Evolutionary conservation across 75 land plant genomes (phyloP).

Genomic region (Gnetum montanum): DNA sequence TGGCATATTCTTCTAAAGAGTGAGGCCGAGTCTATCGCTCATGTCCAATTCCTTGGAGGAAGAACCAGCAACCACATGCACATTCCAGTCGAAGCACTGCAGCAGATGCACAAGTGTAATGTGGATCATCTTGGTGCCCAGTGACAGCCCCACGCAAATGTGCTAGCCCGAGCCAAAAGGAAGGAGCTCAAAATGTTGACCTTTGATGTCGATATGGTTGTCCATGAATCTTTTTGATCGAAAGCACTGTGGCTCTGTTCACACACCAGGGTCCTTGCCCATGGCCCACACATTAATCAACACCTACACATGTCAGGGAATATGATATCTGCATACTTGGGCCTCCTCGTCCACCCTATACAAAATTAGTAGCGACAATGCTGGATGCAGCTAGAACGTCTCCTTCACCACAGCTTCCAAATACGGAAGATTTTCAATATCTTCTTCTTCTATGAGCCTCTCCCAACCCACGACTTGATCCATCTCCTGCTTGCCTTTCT

Average conservation of each 20-base stretch:
- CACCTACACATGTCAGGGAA: slow-evolving; percentile 46
- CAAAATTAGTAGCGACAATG: slow-evolving; percentile 48
- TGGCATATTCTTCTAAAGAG: too few relatives aligned
- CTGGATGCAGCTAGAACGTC: slow-evolving; percentile 36
- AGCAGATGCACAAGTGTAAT: too few relatives aligned
- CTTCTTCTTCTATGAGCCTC: slow-evolving; percentile 28
- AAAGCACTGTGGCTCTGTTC: slow-evolving; percentile 52
- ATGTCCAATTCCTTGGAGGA: too few relatives aligned
- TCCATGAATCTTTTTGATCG: slow-evolving; percentile 54
- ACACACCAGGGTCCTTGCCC: slow-evolving; percentile 38
- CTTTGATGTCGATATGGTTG: too few relatives aligned
- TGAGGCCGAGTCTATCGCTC: too few relatives aligned
- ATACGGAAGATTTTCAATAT: slow-evolving; percentile 28
- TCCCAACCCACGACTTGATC: slow-evolving; percentile 32
- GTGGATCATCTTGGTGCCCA: too few relatives aligned
- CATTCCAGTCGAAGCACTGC: too few relatives aligned
- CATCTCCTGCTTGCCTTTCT: slow-evolving; percentile 29
- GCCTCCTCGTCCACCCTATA: slow-evolving; percentile 37
- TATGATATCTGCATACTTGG: slow-evolving; percentile 35
- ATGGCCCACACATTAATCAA: slow-evolving; percentile 70
- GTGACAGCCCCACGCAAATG: too few relatives aligned
- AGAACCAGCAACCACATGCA: too few relatives aligned
- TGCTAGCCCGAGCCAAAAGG: too few relatives aligned
- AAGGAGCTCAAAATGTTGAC: too few relatives aligned
- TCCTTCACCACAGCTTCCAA: slow-evolving; percentile 39